These are phyloP conservation scores for Thermochaetoides dissita DNA, from an alignment of 2,329 filamentous ascomycete genomes.

Conservation along the genomic window DNA sequence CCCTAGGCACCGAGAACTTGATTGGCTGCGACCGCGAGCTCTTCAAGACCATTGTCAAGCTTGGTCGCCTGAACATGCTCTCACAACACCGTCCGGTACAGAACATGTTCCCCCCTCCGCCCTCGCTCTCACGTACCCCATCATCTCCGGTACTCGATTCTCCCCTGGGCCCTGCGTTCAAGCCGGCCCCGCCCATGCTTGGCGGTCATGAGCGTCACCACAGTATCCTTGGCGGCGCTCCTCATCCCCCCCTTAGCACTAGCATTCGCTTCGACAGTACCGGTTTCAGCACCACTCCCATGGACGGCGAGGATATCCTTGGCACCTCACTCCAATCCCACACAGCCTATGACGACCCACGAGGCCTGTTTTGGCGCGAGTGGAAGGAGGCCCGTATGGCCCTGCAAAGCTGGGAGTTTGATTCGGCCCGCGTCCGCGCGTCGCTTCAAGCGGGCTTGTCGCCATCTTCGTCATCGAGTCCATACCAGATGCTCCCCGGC, in stretches of 20 bases:
- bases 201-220: conserved; percentile 15
- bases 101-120: conserved; percentile 14
- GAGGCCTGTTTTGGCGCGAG: conserved; percentile 64
- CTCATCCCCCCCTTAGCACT: conserved; percentile 29
- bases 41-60: conserved; percentile 72
- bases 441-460: conserved; percentile 18
- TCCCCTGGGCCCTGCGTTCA: conserved; percentile 29
- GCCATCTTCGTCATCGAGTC: neutral
- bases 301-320: conserved; percentile 41
- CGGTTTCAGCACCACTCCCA: conserved; percentile 40
- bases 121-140: conserved; percentile 6
- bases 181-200: conserved; percentile 16
- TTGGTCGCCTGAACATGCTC: conserved; percentile 72
- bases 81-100: conserved; percentile 53
- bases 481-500: neutral
- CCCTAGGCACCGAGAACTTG: conserved; percentile 62
- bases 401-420: conserved; percentile 71
- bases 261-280: conserved; percentile 48
- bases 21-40: conserved; percentile 76
- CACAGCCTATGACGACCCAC: conserved; percentile 41
- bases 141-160: conserved; percentile 21
- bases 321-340: conserved; percentile 28
- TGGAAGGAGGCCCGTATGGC: conserved; percentile 68
- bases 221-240: conserved; percentile 27
- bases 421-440: conserved; percentile 36